These are phyloP conservation scores for Phytophthora podocarpi DNA, from an alignment of 352 stramenopile genomes.

Conservation along the genomic window DNA sequence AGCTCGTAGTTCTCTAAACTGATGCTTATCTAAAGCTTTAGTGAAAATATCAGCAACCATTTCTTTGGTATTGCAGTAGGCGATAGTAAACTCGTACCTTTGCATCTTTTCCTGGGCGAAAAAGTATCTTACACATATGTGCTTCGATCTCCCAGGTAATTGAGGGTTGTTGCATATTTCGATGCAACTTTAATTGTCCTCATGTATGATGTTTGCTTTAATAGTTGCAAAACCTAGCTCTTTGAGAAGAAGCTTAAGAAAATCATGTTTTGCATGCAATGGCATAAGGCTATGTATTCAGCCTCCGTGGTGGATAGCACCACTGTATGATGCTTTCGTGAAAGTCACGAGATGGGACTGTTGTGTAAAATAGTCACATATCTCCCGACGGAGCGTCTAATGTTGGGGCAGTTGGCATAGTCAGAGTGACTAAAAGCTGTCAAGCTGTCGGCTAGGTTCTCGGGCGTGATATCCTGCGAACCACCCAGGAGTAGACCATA, in stretches of 20 bases:
- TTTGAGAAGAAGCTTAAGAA: slow-evolving; percentile 1
- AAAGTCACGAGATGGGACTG: neutral
- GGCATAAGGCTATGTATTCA: neutral
- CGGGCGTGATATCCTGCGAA: no score
- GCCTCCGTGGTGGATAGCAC: neutral
- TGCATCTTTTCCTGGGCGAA: no score
- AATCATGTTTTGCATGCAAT: slow-evolving; percentile 4
- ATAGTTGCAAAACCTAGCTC: neutral
- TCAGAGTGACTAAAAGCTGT: neutral
- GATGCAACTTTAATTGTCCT: slow-evolving; percentile 6
- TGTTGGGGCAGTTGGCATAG: neutral
- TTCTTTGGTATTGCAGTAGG: slow-evolving; percentile 1
- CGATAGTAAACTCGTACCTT: no score
- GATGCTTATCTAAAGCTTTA: slow-evolving; percentile 4
- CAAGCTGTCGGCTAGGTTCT: no score
- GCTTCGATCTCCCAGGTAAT: neutral
- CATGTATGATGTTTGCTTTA: neutral
- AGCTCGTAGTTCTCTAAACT: slow-evolving; percentile 5
- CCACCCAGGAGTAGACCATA: neutral
- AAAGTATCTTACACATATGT: neutral
- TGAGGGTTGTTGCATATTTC: neutral
- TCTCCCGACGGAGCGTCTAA: neutral
- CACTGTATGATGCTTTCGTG: neutral
- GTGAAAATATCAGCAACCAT: neutral
- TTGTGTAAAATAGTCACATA: neutral